Evolutionary conservation across 345 rosid species (phyloP), one percentile per base, ranked within the genome.

Genomic region (Citrus maxima): DNA sequence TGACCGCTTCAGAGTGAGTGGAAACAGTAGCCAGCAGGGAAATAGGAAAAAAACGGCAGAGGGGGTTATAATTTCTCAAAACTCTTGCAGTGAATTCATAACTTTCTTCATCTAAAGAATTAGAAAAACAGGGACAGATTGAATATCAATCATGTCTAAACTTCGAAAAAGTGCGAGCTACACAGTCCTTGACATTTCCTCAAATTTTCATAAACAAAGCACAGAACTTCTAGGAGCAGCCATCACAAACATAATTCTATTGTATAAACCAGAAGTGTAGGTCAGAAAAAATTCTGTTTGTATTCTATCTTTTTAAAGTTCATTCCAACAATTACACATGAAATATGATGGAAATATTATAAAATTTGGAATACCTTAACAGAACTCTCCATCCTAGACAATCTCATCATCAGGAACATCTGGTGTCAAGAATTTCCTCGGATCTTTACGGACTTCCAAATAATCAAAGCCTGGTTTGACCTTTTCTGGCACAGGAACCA

Each of bases 351-450:
- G 25, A 37, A 58, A 9, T 22, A 10, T 13, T 8, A 6, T 28
- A 22, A 77, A 42, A 72, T 18, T 49, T 25, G 27, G 74, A 21
- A 75, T 80, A 85, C 96, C 95, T 79, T 77, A 64, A 72, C 54
- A 63, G 28, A 49, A 40, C 10, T 63, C 60, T 61, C 73, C 61
- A 58, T 40, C 1, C 79, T 86, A 92, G 90, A 82, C 91, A 78
- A 96, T 93, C 85, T 96, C 98, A 68, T 94, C 97, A 71, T 94
- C 97, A 18, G 99, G 99, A 54, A 96, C 84, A 84, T 93, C 94
- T 0, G 98, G 98, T 46, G 87, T 89, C 90, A 93, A 82, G 90
- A 91, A 93, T 74, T 96, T 92, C 90, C 77, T 88, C 6, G 93
- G 95, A 84, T 93, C 97, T 82, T 89, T 85, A 35, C 89, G 82